Conservation (phyloP, 2,329 filamentous ascomycete genomes). For the Pseudonectria buxi region DNA sequence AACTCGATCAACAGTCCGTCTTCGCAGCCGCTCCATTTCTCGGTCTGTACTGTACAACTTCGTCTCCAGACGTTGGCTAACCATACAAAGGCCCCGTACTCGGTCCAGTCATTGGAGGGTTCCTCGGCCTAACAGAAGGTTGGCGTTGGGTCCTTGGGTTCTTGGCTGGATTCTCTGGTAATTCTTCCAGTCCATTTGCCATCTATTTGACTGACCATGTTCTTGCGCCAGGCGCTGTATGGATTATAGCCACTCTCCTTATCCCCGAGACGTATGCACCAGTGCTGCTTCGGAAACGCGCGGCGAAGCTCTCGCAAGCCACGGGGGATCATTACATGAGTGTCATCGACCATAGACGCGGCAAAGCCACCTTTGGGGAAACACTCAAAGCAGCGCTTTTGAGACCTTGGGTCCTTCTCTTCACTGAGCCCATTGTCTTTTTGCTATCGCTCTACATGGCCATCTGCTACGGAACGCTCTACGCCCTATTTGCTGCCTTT, state of each 20-base stretch:
- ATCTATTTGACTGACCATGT: no score
- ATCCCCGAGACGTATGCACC: constrained; percentile 54
- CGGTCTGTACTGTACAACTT: constrained; percentile 25
- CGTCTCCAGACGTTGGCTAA: constrained; percentile 38
- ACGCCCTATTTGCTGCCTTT: constrained; percentile 45
- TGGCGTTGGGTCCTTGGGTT: constrained; percentile 60
- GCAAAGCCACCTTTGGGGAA: constrained; percentile 32
- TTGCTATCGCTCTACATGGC: constrained; percentile 56
- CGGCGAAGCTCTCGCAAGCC: constrained; percentile 38
- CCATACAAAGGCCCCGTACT: constrained; percentile 1
- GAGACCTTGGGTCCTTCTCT: constrained; percentile 56
- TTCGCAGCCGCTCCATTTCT: constrained; percentile 58
- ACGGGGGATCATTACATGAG: constrained; percentile 49
- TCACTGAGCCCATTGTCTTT: constrained; percentile 58
- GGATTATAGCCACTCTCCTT: constrained; percentile 41
- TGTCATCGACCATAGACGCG: constrained; percentile 35
- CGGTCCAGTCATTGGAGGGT: constrained; percentile 54
- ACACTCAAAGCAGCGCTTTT: constrained; percentile 50
- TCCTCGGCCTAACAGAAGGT: constrained; percentile 49
- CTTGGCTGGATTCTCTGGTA: constrained; percentile 50
- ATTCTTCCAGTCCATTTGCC: no score
- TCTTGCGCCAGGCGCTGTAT: constrained; percentile 29
- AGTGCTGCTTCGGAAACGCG: constrained; percentile 43
- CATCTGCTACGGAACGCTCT: constrained; percentile 45
- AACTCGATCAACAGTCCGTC: constrained; percentile 23